Percentiles rank a stretch among this genome's conserved stretches.
phyloP scores from a whole-genome alignment of 2,329 filamentous ascomycete genomes.

The Botrytis galanthina region DNA sequence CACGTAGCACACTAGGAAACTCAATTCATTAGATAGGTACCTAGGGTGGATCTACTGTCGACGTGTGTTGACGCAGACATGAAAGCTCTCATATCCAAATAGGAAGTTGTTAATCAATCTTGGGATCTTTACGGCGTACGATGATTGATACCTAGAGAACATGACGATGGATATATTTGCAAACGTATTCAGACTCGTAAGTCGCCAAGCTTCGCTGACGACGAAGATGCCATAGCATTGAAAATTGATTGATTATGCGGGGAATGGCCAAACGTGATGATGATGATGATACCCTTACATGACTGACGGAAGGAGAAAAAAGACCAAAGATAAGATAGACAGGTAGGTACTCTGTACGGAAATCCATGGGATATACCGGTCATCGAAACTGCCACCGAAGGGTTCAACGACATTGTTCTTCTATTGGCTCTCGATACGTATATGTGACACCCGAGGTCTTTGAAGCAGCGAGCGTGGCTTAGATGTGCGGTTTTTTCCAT shows the following conservation, averaged over 20 bases:
- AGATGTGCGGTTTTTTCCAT: background rate
- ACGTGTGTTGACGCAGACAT: background rate
- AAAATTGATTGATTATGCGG: background rate
- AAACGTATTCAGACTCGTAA: slow-evolving; percentile 10
- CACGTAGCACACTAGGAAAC: background rate
- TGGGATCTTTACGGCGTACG: background rate
- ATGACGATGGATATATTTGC: slow-evolving; percentile 3
- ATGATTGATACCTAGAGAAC: background rate
- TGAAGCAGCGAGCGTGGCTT: background rate
- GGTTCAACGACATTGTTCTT: background rate
- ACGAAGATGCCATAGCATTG: background rate
- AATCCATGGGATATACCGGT: background rate
- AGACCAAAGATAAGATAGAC: background rate
- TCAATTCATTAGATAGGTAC: background rate
- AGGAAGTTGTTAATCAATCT: background rate
- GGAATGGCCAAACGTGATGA: background rate
- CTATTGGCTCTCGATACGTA: background rate
- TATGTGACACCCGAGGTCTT: background rate
- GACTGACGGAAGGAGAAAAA: background rate
- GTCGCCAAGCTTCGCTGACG: slow-evolving; percentile 4
- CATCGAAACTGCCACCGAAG: background rate
- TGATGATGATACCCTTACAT: background rate
- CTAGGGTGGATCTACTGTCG: background rate
- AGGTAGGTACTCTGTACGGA: too few relatives aligned
- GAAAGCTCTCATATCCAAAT: background rate